A percentile compares a stretch with the other conserved stretches of the same genome.
Evolutionary conservation across 768 basidiomycete species (phyloP).

Genomic region (Psilocybe tampanensis): DNA sequence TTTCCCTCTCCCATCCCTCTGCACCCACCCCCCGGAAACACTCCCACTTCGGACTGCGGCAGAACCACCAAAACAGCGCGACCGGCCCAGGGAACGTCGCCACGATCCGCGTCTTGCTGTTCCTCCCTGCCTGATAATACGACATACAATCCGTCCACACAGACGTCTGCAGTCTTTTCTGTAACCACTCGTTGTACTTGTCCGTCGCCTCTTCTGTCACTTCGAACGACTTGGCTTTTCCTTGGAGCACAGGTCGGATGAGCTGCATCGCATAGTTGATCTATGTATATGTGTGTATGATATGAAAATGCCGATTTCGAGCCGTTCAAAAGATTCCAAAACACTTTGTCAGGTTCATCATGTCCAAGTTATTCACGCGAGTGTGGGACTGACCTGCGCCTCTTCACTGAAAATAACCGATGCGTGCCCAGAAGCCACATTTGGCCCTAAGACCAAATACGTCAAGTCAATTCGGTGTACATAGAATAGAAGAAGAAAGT

Average conservation of each 20-base stretch:
- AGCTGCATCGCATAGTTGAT: slow-evolving; percentile 51
- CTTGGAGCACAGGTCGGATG: slow-evolving; percentile 52
- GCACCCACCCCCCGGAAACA: slow-evolving; percentile 44
- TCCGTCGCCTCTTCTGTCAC: slow-evolving; percentile 48
- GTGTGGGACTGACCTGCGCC: slow-evolving; percentile 43
- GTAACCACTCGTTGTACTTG: slow-evolving; percentile 55
- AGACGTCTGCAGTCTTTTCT: slow-evolving; percentile 44
- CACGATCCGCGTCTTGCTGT: slow-evolving; percentile 43
- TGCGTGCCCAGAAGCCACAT: slow-evolving; percentile 58
- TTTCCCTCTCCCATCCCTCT: slow-evolving; percentile 37
- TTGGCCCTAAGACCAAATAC: slow-evolving; percentile 43
- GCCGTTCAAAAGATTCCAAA: no score
- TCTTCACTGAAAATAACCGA: slow-evolving; percentile 60
- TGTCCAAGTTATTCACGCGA: slow-evolving; percentile 14
- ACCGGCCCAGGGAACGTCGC: slow-evolving; percentile 59
- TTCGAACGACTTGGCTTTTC: slow-evolving; percentile 51
- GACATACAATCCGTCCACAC: slow-evolving; percentile 59
- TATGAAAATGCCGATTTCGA: neutral
- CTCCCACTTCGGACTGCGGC: slow-evolving; percentile 42
- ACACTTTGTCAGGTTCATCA: neutral
- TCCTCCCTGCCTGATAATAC: slow-evolving; percentile 45
- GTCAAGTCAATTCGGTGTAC: slow-evolving; percentile 1
- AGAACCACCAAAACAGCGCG: slow-evolving; percentile 54
- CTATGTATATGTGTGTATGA: no score
- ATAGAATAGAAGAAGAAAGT: slow-evolving; percentile 3